Conservation (phyloP, 225 moss, liverwort and hornwort species). For the Asterella californica region DNA sequence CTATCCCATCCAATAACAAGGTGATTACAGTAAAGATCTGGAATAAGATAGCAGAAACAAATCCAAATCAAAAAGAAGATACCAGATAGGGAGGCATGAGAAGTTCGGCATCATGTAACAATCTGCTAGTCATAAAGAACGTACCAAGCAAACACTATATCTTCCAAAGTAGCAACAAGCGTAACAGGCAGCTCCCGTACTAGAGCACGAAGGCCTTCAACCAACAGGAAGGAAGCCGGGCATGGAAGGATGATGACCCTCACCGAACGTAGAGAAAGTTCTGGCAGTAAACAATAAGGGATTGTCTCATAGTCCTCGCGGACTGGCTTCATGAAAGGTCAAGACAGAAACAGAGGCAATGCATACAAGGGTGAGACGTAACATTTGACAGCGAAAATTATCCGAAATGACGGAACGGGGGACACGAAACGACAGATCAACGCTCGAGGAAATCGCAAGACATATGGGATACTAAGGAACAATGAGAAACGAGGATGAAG, state of each 20-base stretch:
- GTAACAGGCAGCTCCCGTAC: neutral
- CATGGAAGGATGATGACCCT: neutral
- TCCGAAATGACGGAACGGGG: constrained; percentile 11
- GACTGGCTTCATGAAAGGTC: constrained; percentile 8
- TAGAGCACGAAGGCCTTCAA: neutral
- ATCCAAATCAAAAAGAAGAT: constrained; percentile 18
- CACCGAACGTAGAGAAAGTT: neutral
- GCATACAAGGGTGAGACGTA: neutral
- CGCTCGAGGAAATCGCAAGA: neutral
- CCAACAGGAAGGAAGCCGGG: neutral
- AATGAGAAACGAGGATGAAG: neutral
- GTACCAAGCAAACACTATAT: neutral
- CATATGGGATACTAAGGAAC: neutral
- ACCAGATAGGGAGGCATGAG: neutral
- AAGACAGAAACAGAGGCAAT: neutral
- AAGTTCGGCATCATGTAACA: neutral
- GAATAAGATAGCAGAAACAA: constrained; percentile 22
- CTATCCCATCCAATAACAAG: constrained; percentile 19
- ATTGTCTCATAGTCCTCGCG: too few relatives aligned
- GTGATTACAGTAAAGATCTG: constrained; percentile 18
- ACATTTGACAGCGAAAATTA: neutral
- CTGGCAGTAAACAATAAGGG: neutral
- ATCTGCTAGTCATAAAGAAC: neutral
- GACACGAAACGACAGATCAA: constrained; percentile 23
- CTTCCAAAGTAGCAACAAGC: neutral